These are phyloP conservation scores for Hyphopichia wangnamkhiaoensis DNA, from an alignment of 1,139 yeast species.

Conservation along the genomic window DNA sequence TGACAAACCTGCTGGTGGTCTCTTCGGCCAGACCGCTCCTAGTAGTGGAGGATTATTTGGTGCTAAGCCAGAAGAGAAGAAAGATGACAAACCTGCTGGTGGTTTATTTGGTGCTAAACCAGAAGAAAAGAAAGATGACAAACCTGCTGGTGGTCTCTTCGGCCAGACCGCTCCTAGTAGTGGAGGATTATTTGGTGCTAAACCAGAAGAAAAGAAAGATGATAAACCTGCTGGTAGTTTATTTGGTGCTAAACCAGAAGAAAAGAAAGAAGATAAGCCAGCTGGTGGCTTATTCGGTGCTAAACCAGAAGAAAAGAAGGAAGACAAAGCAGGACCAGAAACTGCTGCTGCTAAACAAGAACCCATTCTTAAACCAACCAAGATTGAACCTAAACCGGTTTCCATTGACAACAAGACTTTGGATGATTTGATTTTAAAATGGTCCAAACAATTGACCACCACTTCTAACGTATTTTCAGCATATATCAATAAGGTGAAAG, in stretches of 20 bases:
- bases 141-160: slow-evolving; percentile 9
- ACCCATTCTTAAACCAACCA: slow-evolving; percentile 43
- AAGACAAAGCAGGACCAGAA: slow-evolving; percentile 15
- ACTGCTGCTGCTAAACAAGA: slow-evolving; percentile 21
- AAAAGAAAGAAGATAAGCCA: slow-evolving; percentile 14
- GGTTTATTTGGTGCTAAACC: slow-evolving; percentile 26
- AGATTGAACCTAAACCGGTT: slow-evolving; percentile 66
- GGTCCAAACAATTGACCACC: slow-evolving; percentile 84
- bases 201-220: slow-evolving; percentile 19
- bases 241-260: slow-evolving; percentile 25
- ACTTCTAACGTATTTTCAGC: slow-evolving; percentile 73
- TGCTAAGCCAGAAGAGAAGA: slow-evolving; percentile 22
- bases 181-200: slow-evolving; percentile 26
- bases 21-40: slow-evolving; percentile 9
- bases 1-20: slow-evolving; percentile 15
- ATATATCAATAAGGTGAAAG: slow-evolving; percentile 74
- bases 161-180: slow-evolving; percentile 10
- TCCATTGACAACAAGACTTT: slow-evolving; percentile 87
- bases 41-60: slow-evolving; percentile 26
- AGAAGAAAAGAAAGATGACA: slow-evolving; percentile 14
- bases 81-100: slow-evolving; percentile 16
- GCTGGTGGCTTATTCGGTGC: slow-evolving; percentile 12
- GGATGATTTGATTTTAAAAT: slow-evolving; percentile 88
- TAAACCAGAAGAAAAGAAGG: slow-evolving; percentile 19
- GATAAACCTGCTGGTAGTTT: slow-evolving; percentile 10